These are phyloP conservation scores for Cyberlindnera petersonii DNA, from an alignment of 805 yeast genomes.

Conservation along the genomic window DNA sequence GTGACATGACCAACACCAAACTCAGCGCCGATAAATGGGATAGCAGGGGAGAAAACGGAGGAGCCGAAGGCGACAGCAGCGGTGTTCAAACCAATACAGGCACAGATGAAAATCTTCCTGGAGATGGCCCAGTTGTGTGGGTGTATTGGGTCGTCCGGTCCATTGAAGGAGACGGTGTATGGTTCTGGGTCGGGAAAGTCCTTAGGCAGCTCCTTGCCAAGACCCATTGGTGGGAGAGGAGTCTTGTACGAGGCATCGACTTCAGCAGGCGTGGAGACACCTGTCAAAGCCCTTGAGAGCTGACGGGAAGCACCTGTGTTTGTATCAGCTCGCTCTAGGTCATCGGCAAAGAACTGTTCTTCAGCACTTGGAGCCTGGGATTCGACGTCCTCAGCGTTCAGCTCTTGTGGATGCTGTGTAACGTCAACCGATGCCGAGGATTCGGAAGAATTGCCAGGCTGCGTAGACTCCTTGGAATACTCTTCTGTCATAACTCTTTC, in stretches of 20 bases:
- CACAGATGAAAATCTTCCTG: slow-evolving; percentile 44
- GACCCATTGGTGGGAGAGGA: slow-evolving; percentile 61
- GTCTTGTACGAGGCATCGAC: slow-evolving; percentile 31
- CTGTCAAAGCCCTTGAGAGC: slow-evolving; percentile 42
- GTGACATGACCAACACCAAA: slow-evolving; percentile 64
- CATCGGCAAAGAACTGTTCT: slow-evolving; percentile 7
- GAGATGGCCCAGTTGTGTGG: slow-evolving; percentile 72
- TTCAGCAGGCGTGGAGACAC: slow-evolving; percentile 28
- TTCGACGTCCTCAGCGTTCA: slow-evolving; percentile 6
- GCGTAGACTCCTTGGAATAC: no score
- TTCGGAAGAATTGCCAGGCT: no score
- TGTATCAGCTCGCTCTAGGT: slow-evolving; percentile 11
- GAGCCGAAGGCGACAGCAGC: slow-evolving; percentile 68
- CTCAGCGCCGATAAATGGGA: slow-evolving; percentile 41
- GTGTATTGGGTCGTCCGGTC: slow-evolving; percentile 72
- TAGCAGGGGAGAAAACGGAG: slow-evolving; percentile 71
- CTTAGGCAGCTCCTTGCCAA: slow-evolving; percentile 40
- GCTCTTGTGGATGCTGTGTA: slow-evolving; percentile 1
- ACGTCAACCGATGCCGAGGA: not conserved
- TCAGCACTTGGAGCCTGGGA: slow-evolving; percentile 1
- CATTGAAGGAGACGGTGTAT: slow-evolving; percentile 70
- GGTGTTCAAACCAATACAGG: slow-evolving; percentile 46
- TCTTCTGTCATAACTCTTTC: no score
- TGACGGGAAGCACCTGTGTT: slow-evolving; percentile 26
- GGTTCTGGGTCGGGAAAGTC: slow-evolving; percentile 59